Conservation (phyloP, 176 grass and related monocot genomes). For the Microstegium vimineum region DNA sequence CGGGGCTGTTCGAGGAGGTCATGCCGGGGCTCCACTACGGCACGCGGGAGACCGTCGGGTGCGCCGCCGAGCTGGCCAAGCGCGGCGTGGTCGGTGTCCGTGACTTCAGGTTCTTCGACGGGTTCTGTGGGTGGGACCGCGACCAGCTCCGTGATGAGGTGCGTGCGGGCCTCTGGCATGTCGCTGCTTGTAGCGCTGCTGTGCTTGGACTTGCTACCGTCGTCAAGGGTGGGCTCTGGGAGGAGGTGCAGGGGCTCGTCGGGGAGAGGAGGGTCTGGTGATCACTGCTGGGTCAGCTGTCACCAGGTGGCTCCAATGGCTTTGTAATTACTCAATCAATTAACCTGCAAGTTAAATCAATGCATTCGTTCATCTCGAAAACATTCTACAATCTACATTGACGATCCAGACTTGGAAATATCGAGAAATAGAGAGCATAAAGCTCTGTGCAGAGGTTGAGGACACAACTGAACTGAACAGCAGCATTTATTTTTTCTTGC, state of each 20-base stretch:
- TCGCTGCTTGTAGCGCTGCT: conserved; percentile 78
- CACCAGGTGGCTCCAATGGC: neutral
- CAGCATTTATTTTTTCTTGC: no score
- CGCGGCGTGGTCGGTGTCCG: conserved; percentile 55
- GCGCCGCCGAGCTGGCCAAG: conserved; percentile 84
- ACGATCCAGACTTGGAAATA: no score
- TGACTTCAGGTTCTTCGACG: conserved; percentile 87
- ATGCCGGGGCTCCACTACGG: conserved; percentile 81
- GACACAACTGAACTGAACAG: no score
- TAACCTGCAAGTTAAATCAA: neutral
- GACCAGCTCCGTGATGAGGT: conserved; percentile 77
- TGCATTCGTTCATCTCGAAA: no score
- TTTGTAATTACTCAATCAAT: neutral
- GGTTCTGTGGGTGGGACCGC: conserved; percentile 78
- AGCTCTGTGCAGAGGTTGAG: no score
- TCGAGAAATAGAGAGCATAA: no score
- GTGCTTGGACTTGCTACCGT: conserved; percentile 45
- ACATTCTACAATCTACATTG: no score
- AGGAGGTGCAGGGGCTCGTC: conserved; percentile 69
- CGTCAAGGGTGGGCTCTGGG: conserved; percentile 65
- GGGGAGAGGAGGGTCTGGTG: conserved; percentile 67
- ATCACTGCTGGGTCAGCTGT: neutral
- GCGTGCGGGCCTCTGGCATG: conserved; percentile 59
- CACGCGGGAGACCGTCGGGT: conserved; percentile 66
- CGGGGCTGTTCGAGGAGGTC: conserved; percentile 84